phyloP scores from a whole-genome alignment of 225 moss, liverwort and hornwort genomes.

The Rhytidiadelphus loreus region DNA sequence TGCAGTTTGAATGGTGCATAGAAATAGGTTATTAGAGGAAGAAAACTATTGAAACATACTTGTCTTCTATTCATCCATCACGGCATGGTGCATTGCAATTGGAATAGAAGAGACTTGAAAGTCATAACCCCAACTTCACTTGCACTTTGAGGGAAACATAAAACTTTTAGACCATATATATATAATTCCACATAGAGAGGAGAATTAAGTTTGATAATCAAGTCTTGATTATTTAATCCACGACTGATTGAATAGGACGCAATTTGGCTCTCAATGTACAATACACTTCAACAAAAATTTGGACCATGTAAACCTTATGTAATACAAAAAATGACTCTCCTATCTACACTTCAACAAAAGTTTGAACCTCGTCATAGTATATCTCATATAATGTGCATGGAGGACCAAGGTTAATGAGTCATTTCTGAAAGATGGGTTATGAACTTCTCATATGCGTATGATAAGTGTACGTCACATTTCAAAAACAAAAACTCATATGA shows the following conservation, averaged over 20 bases:
- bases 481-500: too few relatives aligned
- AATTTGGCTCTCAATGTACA: too few relatives aligned
- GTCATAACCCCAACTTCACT: accelerated
- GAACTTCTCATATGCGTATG: too few relatives aligned
- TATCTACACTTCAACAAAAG: too few relatives aligned
- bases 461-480: not conserved
- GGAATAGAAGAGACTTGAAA: not conserved
- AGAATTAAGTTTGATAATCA: too few relatives aligned
- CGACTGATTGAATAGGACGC: accelerated
- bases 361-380: accelerated
- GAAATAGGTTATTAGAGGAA: not conserved
- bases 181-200: accelerated
- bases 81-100: not conserved
- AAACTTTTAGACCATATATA: not conserved
- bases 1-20: accelerated
- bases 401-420: too few relatives aligned
- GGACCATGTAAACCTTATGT: not conserved
- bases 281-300: not conserved
- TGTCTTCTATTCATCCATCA: accelerated
- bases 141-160: not conserved
- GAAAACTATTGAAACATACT: not conserved
- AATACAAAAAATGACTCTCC: accelerated
- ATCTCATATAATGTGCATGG: too few relatives aligned
- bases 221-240: not conserved
- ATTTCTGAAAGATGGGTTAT: too few relatives aligned